Conservation (phyloP, 2,329 filamentous ascomycete genomes). For the Pseudocercospora vitis region DNA sequence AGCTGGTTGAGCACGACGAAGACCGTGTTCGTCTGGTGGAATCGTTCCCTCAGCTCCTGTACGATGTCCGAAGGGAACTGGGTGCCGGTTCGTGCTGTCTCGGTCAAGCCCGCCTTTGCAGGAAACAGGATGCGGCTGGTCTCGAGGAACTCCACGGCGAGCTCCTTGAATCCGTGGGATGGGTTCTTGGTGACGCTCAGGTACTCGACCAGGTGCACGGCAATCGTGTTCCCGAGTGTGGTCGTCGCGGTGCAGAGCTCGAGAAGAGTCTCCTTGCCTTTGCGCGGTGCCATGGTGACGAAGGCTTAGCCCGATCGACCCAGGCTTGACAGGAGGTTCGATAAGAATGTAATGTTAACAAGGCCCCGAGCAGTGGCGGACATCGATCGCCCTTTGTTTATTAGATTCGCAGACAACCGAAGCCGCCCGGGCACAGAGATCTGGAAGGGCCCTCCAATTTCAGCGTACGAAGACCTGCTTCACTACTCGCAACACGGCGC, state of each 20-base stretch:
- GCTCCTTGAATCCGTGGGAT: conserved; percentile 56
- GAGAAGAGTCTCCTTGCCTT: conserved; percentile 43
- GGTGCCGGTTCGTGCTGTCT: conserved; percentile 51
- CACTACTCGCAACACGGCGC: not conserved
- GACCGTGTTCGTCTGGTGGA: conserved; percentile 60
- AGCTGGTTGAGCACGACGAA: conserved; percentile 65
- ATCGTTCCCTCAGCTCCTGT: conserved; percentile 64
- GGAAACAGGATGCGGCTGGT: conserved; percentile 66
- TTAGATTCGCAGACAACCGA: not conserved
- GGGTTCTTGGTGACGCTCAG: conserved; percentile 58
- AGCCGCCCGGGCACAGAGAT: not conserved
- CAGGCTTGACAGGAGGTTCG: conserved; percentile 2
- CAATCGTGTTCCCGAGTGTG: conserved; percentile 61
- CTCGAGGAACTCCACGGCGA: conserved; percentile 67
- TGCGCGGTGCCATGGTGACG: conserved; percentile 26
- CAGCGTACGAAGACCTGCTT: not conserved
- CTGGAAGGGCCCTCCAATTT: conserved; percentile 3
- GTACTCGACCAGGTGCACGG: conserved; percentile 65
- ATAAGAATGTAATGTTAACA: not conserved
- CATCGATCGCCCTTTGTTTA: conserved; percentile 9
- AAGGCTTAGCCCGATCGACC: not conserved
- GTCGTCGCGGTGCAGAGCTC: conserved; percentile 61
- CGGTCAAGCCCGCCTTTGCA: conserved; percentile 64
- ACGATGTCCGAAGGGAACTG: conserved; percentile 61
- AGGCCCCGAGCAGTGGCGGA: not conserved